phyloP scores from a whole-genome alignment of 306 rosid species.

The Lablab purpureus region DNA sequence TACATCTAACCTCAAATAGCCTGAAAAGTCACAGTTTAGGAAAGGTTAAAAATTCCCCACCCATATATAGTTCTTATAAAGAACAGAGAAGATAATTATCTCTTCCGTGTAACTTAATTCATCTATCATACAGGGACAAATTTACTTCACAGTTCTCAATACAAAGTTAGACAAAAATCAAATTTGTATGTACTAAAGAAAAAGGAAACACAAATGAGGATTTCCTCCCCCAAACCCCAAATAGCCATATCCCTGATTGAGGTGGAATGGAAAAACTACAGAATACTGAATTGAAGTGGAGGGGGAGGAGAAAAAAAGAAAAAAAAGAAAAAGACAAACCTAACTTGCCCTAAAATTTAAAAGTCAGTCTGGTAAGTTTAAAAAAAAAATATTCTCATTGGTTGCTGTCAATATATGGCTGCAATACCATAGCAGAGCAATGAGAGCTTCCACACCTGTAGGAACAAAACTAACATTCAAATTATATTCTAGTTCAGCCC shows the following conservation, averaged over 20 bases:
- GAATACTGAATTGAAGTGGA: background rate
- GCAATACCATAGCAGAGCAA: background rate
- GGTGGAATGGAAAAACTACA: constrained; percentile 12
- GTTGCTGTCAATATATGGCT: background rate
- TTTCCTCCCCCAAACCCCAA: background rate
- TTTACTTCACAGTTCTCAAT: background rate
- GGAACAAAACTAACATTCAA: background rate
- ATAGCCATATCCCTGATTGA: background rate
- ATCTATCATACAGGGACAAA: background rate
- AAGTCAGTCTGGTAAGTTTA: background rate
- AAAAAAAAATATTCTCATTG: background rate
- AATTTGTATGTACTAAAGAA: background rate
- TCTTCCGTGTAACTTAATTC: constrained; percentile 1
- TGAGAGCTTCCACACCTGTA: background rate
- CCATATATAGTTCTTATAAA: background rate
- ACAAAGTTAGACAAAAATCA: background rate
- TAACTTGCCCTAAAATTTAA: background rate
- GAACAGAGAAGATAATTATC: background rate
- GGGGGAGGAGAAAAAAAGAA: background rate
- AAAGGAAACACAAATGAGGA: constrained; percentile 8
- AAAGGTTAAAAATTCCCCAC: background rate
- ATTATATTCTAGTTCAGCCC: background rate
- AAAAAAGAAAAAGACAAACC: constrained; percentile 2
- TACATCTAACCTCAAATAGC: background rate
- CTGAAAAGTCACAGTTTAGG: background rate